Base-by-base conservation (phyloP, 2,329 filamentous ascomycete species). In the Scytalidium sp. region DNA sequence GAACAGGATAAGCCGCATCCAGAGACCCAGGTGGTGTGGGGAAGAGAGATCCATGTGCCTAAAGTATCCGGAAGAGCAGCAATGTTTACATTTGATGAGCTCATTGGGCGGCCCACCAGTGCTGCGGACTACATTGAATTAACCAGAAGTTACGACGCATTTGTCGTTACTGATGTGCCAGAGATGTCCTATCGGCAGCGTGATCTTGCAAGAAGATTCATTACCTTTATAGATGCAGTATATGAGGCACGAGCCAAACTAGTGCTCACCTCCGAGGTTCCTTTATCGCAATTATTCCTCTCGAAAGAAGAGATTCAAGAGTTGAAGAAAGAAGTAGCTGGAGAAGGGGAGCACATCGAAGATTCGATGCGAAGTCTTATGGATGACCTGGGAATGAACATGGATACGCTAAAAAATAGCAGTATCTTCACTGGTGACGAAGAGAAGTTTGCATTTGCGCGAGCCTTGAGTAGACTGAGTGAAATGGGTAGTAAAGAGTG, bases 401-500 rank as follows among this genome's bases (percentile, higher is more conserved):
- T 94, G 73, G 78, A 84, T 45, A 85, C 88, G 69, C 75, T 99
- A 60, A 96, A 96, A 73, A 85, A 85, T 57, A 90, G 86, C 40
- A 89, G 81, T 57, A 81, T 97, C 36, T 99, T 99, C 68, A 88
- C 87, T 1, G 94, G 94, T 39, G 94, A 97, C 51, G 94, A 99
- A 73, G 94, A 99, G 71, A 82, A 90, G 0, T 99, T 99, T 73
- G 94, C 94, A 0, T 99, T 99, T 74, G 91, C 91, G 20, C 76
- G 94, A 47, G 94, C 94, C 1, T 68, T 97, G 59, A 92, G 87
- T 47, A 76, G 94, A 49, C 71, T 99, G 53, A 87, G 78, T 48
- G 91, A 97, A 70, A 99, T 99, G 94, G 90, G 91, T 19, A 94
- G 90, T 66, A 83, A 84, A 67, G 88, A 97, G 67, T 99, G 94